Base-by-base conservation (phyloP, 768 basidiomycete species). In the Hirschioporus abietinus region DNA sequence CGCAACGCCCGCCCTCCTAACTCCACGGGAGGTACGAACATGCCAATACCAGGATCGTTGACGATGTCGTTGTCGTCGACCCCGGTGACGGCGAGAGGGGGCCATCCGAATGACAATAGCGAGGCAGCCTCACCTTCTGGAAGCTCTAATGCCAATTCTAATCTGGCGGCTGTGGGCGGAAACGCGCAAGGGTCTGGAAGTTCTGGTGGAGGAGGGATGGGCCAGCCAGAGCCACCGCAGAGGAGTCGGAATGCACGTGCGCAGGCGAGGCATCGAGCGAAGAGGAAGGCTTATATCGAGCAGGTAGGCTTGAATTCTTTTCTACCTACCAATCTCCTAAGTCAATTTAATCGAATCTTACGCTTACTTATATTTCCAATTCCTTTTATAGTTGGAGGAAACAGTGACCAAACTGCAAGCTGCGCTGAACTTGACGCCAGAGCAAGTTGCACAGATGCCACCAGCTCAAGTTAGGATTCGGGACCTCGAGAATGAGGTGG, bases 221-320 rank as follows among this genome's bases (percentile, higher is more conserved):
- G 74, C 74, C 77, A 78, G 52, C 64, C 81, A 73, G 88, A 90
- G 78, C 86, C 86, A 75, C 90, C 90, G 81, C 90, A 91, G 78
- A 88, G 90, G 71, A 90, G 89, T 84, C 89, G 91, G 81, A 92
- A 92, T 80, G 90, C 90, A 65, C 89, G 88, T 78, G 93, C 93
- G 10, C 93, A 95, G 80, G 93, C 93, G 36, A 82, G 93, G 72
- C 93, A 95, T 82, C 87, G 93, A 68, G 93, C 92, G 75, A 95
- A 95, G 77, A 85, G 93, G 78, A 95, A 95, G 80, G 93, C 93
- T 12, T 95, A 95, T 81, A 93, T 95, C 74, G 92, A 94, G 71
- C 91, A 93, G 84, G 92, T 92, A 64, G 25, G 80, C 72, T 27
- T 30, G 24, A 42, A 61, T 12, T 35, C 10, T 61, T 59, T 62